Evolutionary conservation across 345 rosid genomes (phyloP).

Genomic region (Lumnitzera littorea): DNA sequence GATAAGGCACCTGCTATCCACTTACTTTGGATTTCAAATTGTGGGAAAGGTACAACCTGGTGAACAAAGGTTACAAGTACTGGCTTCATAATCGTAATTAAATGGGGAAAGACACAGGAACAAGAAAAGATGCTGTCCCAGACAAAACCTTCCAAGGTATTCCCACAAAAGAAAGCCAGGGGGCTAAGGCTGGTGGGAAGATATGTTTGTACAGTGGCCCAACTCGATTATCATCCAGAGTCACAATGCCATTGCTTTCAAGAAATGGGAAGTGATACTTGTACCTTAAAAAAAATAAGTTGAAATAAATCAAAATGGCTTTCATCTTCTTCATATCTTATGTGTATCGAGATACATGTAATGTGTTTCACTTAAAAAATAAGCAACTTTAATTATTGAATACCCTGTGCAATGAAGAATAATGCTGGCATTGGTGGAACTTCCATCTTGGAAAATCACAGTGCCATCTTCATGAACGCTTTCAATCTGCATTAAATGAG

Average conservation of each 20-base stretch:
- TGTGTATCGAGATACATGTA: background rate
- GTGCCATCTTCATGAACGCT: slow-evolving; percentile 50
- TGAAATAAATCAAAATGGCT: background rate
- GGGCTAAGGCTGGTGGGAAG: slow-evolving; percentile 65
- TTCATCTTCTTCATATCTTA: background rate
- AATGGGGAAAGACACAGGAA: background rate
- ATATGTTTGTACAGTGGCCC: slow-evolving; percentile 77
- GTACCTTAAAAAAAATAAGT: slow-evolving; percentile 37
- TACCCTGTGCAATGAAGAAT: slow-evolving; percentile 90
- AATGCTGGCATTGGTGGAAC: slow-evolving; percentile 33
- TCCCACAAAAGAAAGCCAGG: slow-evolving; percentile 78
- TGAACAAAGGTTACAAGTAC: background rate
- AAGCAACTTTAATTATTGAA: background rate
- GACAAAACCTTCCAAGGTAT: slow-evolving; percentile 61
- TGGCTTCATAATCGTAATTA: too few relatives aligned
- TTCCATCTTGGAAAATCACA: slow-evolving; percentile 52
- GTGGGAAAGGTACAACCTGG: slow-evolving; percentile 55
- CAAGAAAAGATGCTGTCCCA: slow-evolving; percentile 3
- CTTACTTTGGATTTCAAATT: slow-evolving; percentile 74
- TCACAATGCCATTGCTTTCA: slow-evolving; percentile 59
- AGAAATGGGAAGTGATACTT: slow-evolving; percentile 87
- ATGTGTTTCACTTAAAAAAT: background rate
- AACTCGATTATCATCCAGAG: slow-evolving; percentile 67
- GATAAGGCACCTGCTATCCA: slow-evolving; percentile 84
- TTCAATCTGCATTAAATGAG: slow-evolving; percentile 41